A percentile compares a stretch with the other conserved stretches of the same genome.
Evolutionary conservation across 345 rosid species (phyloP).

Genomic region (Rhodomyrtus tomentosa): DNA sequence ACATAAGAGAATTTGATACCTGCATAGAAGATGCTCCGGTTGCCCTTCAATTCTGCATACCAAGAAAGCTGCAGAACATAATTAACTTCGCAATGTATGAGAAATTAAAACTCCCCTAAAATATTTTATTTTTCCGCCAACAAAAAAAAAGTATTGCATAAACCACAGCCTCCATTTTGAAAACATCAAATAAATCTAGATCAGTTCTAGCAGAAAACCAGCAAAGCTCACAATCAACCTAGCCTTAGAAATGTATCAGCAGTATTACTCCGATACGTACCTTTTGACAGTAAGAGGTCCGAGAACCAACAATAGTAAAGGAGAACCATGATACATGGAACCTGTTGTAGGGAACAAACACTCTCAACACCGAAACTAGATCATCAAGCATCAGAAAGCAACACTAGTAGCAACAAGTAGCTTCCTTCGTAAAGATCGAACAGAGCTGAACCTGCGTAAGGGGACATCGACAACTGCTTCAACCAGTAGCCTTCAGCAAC

Average conservation of each 20-base stretch:
- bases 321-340: constrained; percentile 96
- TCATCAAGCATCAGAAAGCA: not conserved
- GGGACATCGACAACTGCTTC: constrained; percentile 85
- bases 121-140: not conserved
- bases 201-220: not conserved
- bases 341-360: constrained; percentile 24
- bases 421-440: not conserved
- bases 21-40: constrained; percentile 57
- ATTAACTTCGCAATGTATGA: not conserved
- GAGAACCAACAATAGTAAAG: constrained; percentile 62
- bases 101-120: not conserved
- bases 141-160: not conserved
- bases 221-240: not conserved
- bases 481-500: constrained; percentile 98
- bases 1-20: constrained; percentile 22
- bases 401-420: not conserved
- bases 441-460: constrained; percentile 53
- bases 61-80: not conserved
- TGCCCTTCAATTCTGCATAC: constrained; percentile 66
- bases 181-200: not conserved
- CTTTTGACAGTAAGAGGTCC: constrained; percentile 77
- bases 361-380: not conserved
- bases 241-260: not conserved
- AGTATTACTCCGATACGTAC: constrained; percentile 10
- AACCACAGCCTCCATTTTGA: not conserved